Percentiles rank a stretch among this genome's conserved stretches.
These are phyloP conservation scores for Polytolypa hystricis DNA, from an alignment of 2,329 filamentous ascomycete genomes.

Conservation along the genomic window DNA sequence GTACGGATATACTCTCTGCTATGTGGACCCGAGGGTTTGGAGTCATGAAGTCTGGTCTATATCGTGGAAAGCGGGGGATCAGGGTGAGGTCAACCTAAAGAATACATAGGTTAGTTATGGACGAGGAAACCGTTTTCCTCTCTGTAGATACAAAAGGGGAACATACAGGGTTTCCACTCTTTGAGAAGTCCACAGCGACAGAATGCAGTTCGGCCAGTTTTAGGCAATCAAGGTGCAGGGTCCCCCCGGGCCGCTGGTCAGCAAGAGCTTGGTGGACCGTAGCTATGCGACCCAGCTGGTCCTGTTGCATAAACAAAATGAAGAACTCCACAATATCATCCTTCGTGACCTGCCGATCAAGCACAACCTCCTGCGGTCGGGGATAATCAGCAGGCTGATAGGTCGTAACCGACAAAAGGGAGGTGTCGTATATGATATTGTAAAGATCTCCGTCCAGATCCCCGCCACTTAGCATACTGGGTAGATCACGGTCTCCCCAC, in stretches of 20 bases:
- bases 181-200: slow-evolving; percentile 63
- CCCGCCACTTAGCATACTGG: slow-evolving; percentile 67
- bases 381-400: slow-evolving; percentile 61
- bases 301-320: slow-evolving; percentile 61
- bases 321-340: slow-evolving; percentile 72
- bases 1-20: slow-evolving; percentile 23
- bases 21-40: slow-evolving; percentile 35
- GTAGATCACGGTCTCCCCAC: slow-evolving; percentile 59
- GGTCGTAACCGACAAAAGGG: slow-evolving; percentile 34
- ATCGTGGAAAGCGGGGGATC: slow-evolving; percentile 11
- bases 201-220: slow-evolving; percentile 55
- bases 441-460: slow-evolving; percentile 78
- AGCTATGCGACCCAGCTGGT: slow-evolving; percentile 56
- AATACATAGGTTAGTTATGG: slow-evolving; percentile 2
- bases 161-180: slow-evolving; percentile 52
- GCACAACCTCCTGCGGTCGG: slow-evolving; percentile 42
- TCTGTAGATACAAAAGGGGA: too few relatives aligned
- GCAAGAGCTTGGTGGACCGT: slow-evolving; percentile 53
- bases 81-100: slow-evolving; percentile 10
- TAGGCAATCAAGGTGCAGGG: slow-evolving; percentile 40
- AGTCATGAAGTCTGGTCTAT: slow-evolving; percentile 45
- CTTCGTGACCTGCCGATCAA: slow-evolving; percentile 48
- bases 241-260: slow-evolving; percentile 45
- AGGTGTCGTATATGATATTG: slow-evolving; percentile 62
- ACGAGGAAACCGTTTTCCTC: too few relatives aligned